Evolutionary conservation across 2,329 filamentous ascomycete genomes (phyloP).

Genomic region (Aspergillus sp.): DNA sequence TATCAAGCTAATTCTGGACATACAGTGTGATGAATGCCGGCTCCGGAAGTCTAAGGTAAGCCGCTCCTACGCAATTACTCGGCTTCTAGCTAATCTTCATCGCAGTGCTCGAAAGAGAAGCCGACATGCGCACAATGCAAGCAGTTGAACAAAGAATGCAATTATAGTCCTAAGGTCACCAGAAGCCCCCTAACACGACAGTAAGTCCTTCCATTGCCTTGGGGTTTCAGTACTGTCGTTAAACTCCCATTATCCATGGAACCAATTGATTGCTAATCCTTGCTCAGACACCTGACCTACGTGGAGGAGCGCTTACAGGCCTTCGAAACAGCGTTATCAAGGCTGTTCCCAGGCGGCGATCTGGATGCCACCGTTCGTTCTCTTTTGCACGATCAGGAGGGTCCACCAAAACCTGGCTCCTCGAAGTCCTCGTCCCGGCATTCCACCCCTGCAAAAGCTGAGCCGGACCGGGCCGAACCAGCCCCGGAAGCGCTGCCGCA

Average conservation of each 20-base stretch:
- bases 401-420: slow-evolving; percentile 29
- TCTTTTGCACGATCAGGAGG: slow-evolving; percentile 40
- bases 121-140: slow-evolving; percentile 43
- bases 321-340: slow-evolving; percentile 42
- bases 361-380: slow-evolving; percentile 43
- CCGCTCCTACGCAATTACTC: neutral
- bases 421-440: slow-evolving; percentile 43
- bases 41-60: slow-evolving; percentile 43
- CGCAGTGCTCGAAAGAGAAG: slow-evolving; percentile 46
- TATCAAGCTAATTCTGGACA: slow-evolving; percentile 10
- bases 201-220: slow-evolving; percentile 28
- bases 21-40: slow-evolving; percentile 44
- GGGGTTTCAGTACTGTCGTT: neutral
- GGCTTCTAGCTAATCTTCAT: neutral
- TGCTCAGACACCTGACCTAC: slow-evolving; percentile 40
- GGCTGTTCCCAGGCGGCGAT: slow-evolving; percentile 43
- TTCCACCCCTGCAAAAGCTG: slow-evolving; percentile 38
- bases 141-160: slow-evolving; percentile 44
- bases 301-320: slow-evolving; percentile 44
- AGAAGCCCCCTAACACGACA: slow-evolving; percentile 46
- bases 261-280: slow-evolving; percentile 14
- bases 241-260: slow-evolving; percentile 4
- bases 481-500: slow-evolving; percentile 49
- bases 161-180: slow-evolving; percentile 46
- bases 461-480: slow-evolving; percentile 37